Conservation (phyloP, 2,329 filamentous ascomycete species). For the Penicillium sp. region DNA sequence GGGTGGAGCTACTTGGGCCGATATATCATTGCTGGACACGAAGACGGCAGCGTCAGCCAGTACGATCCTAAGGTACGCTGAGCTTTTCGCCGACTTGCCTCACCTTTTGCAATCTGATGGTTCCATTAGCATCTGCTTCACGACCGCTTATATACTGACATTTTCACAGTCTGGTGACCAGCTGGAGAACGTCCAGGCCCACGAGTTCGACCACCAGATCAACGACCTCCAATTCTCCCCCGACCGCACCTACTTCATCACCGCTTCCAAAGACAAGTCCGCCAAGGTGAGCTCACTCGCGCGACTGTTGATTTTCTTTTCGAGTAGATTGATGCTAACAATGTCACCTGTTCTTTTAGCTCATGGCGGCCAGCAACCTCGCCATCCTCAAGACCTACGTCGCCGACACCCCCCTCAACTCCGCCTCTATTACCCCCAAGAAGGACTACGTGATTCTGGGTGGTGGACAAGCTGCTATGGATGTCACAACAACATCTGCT, state of each 20-base stretch:
- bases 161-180: slow-evolving; percentile 64
- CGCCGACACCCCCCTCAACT: slow-evolving; percentile 93
- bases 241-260: slow-evolving; percentile 97
- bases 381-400: slow-evolving; percentile 87
- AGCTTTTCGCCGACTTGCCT: slow-evolving; percentile 13
- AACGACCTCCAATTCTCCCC: slow-evolving; percentile 92
- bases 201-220: slow-evolving; percentile 77
- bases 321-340: background rate
- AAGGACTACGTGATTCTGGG: slow-evolving; percentile 98
- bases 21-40: slow-evolving; percentile 96
- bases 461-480: slow-evolving; percentile 97
- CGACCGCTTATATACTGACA: too few relatives aligned
- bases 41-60: slow-evolving; percentile 85
- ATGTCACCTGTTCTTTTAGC: slow-evolving; percentile 39
- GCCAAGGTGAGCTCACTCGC: slow-evolving; percentile 60
- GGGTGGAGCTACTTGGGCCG: slow-evolving; percentile 92
- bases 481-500: slow-evolving; percentile 89
- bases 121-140: too few relatives aligned
- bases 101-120: slow-evolving; percentile 4
- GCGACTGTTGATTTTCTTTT: too few relatives aligned
- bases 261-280: slow-evolving; percentile 94
- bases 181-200: slow-evolving; percentile 71
- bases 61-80: slow-evolving; percentile 76
- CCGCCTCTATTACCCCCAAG: slow-evolving; percentile 84
- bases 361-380: slow-evolving; percentile 79